Conservation (phyloP, 352 stramenopile species). For the Peronosclerospora sorghi region DNA sequence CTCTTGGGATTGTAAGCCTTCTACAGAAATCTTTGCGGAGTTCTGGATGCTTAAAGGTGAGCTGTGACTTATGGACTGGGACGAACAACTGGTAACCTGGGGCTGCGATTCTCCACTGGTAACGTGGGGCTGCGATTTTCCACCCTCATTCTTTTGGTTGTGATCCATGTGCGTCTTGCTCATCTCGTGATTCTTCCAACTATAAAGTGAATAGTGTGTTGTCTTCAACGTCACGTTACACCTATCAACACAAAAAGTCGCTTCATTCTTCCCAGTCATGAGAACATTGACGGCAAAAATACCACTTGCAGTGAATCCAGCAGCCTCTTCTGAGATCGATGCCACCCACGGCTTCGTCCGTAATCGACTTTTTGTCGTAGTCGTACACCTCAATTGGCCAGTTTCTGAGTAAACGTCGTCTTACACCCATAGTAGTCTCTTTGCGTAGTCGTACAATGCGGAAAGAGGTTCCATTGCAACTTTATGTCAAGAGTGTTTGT, state of each 20-base stretch:
- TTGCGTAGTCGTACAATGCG: conserved; percentile 10
- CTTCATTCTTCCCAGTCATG: background rate
- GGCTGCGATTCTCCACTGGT: conserved; percentile 1
- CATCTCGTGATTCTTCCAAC: conserved; percentile 25
- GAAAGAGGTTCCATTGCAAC: conserved; percentile 16
- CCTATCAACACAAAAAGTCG: conserved; percentile 5
- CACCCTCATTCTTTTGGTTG: conserved; percentile 2
- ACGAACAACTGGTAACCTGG: too few relatives aligned
- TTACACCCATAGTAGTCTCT: background rate
- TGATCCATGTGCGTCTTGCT: conserved; percentile 11
- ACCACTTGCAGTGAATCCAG: conserved; percentile 50
- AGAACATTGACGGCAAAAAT: too few relatives aligned
- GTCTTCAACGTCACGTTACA: conserved; percentile 33
- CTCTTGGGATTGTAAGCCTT: conserved; percentile 7
- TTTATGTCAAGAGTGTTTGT: conserved; percentile 38
- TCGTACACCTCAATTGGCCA: conserved; percentile 45
- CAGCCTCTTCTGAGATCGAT: conserved; percentile 31
- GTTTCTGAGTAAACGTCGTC: background rate
- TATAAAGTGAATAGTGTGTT: conserved; percentile 9
- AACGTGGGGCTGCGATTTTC: conserved; percentile 8
- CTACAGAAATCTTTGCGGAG: background rate
- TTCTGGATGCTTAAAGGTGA: background rate
- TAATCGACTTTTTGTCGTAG: conserved; percentile 28
- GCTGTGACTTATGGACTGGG: conserved; percentile 8
- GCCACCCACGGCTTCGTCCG: conserved; percentile 22